phyloP scores from a whole-genome alignment of 768 basidiomycete genomes.

The Mycena pura region DNA sequence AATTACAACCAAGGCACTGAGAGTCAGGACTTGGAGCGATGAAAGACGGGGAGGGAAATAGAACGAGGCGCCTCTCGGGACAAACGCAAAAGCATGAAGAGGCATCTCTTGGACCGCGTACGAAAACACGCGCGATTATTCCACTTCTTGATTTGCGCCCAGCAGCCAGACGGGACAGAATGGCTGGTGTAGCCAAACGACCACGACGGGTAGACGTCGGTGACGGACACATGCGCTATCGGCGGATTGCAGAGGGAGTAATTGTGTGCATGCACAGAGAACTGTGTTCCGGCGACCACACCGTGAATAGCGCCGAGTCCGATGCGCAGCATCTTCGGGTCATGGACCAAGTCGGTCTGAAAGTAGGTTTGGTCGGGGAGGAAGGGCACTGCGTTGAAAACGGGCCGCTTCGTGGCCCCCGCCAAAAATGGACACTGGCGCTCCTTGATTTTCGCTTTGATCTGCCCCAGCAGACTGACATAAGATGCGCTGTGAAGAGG shows the following conservation, averaged over 20 bases:
- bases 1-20: not conserved
- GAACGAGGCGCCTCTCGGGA: slow-evolving; percentile 9
- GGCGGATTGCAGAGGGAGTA: slow-evolving; percentile 61
- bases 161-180: slow-evolving; percentile 47
- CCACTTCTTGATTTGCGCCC: slow-evolving; percentile 59
- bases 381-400: slow-evolving; percentile 68
- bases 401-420: slow-evolving; percentile 52
- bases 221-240: slow-evolving; percentile 56
- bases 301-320: slow-evolving; percentile 69
- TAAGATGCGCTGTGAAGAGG: slow-evolving; percentile 64
- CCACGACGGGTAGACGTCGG: slow-evolving; percentile 64
- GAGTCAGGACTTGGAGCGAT: not conserved
- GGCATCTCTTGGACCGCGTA: slow-evolving; percentile 4
- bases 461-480: slow-evolving; percentile 50
- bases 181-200: slow-evolving; percentile 53
- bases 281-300: slow-evolving; percentile 65
- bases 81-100: not conserved
- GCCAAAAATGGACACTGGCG: slow-evolving; percentile 58
- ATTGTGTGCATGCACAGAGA: slow-evolving; percentile 69
- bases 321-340: slow-evolving; percentile 49
- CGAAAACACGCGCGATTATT: slow-evolving; percentile 63
- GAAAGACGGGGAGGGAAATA: slow-evolving; percentile 6
- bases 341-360: slow-evolving; percentile 47
- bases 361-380: slow-evolving; percentile 54
- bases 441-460: slow-evolving; percentile 46